These are phyloP conservation scores for Fusarium floridanum DNA, from an alignment of 2,329 filamentous ascomycete genomes.

Conservation along the genomic window DNA sequence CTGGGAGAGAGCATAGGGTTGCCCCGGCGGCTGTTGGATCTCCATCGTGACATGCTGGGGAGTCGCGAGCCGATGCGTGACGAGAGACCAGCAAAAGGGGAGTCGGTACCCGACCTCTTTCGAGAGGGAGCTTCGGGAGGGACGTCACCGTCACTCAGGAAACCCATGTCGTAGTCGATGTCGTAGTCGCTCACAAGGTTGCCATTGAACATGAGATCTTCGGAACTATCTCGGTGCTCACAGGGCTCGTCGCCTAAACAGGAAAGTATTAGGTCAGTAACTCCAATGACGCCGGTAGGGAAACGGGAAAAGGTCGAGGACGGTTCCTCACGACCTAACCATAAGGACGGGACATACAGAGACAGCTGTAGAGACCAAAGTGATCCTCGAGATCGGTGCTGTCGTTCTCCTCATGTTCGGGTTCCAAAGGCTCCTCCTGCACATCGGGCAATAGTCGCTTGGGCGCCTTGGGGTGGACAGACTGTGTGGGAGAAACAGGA, in stretches of 20 bases:
- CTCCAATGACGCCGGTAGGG: conserved; percentile 18
- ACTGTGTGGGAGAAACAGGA: conserved; percentile 65
- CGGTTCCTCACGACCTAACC: conserved; percentile 13
- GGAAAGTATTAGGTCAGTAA: conserved; percentile 29
- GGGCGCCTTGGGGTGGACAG: conserved; percentile 61
- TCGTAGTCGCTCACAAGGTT: conserved; percentile 59
- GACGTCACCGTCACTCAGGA: conserved; percentile 74
- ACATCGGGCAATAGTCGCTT: conserved; percentile 84
- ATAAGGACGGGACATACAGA: conserved; percentile 71
- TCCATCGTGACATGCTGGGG: conserved; percentile 65
- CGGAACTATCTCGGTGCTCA: conserved; percentile 64
- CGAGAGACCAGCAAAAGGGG: conserved; percentile 72
- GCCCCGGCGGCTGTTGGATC: conserved; percentile 58
- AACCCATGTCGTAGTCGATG: conserved; percentile 75
- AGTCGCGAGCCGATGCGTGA: conserved; percentile 75
- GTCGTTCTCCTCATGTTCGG: conserved; percentile 70
- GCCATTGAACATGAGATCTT: conserved; percentile 53
- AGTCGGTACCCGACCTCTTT: conserved; percentile 69
- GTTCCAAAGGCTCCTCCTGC: conserved; percentile 83
- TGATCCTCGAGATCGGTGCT: conserved; percentile 56
- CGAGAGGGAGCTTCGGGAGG: conserved; percentile 58
- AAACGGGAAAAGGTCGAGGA: conserved; percentile 14
- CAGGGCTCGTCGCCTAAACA: conserved; percentile 71
- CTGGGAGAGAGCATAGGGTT: conserved; percentile 69
- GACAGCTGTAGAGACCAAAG: conserved; percentile 72